These are phyloP conservation scores for Sophora flavescens DNA, from an alignment of 306 rosid species.

Conservation along the genomic window DNA sequence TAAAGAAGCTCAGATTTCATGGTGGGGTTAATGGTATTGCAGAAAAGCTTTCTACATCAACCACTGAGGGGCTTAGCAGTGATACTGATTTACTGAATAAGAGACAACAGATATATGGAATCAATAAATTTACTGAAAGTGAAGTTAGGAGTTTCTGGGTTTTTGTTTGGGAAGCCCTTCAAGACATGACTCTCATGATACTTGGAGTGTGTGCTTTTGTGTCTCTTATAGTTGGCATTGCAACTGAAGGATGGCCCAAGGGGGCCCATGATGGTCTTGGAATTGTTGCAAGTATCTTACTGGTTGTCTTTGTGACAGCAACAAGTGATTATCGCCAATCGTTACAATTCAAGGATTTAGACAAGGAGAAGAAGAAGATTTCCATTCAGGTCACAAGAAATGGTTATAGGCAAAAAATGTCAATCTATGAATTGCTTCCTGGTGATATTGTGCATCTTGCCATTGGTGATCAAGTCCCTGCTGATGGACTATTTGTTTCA, in stretches of 20 bases:
- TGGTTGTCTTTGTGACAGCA: constrained; percentile 96
- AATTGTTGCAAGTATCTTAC: constrained; percentile 89
- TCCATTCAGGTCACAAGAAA: constrained; percentile 89
- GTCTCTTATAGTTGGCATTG: constrained; percentile 84
- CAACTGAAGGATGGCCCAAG: constrained; percentile 91
- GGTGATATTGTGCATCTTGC: constrained; percentile 93
- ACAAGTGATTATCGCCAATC: constrained; percentile 95
- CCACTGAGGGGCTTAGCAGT: constrained; percentile 59
- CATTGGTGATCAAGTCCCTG: constrained; percentile 95
- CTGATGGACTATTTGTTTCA: constrained; percentile 87
- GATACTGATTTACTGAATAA: constrained; percentile 52
- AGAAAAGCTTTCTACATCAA: constrained; percentile 72
- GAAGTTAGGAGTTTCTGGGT: constrained; percentile 73
- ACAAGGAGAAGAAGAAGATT: constrained; percentile 95
- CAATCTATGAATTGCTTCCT: constrained; percentile 91
- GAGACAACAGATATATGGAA: constrained; percentile 74
- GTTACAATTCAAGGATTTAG: constrained; percentile 91
- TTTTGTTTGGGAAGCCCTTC: constrained; percentile 98
- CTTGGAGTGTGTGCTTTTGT: constrained; percentile 90
- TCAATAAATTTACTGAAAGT: constrained; percentile 84
- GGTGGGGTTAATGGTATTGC: constrained; percentile 80
- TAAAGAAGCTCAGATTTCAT: constrained; percentile 76
- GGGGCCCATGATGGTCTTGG: constrained; percentile 99
- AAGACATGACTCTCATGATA: constrained; percentile 96
- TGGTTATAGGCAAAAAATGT: constrained; percentile 90